Conservation (phyloP, 2,329 filamentous ascomycete species). For the Sclerotinia subarctica region DNA sequence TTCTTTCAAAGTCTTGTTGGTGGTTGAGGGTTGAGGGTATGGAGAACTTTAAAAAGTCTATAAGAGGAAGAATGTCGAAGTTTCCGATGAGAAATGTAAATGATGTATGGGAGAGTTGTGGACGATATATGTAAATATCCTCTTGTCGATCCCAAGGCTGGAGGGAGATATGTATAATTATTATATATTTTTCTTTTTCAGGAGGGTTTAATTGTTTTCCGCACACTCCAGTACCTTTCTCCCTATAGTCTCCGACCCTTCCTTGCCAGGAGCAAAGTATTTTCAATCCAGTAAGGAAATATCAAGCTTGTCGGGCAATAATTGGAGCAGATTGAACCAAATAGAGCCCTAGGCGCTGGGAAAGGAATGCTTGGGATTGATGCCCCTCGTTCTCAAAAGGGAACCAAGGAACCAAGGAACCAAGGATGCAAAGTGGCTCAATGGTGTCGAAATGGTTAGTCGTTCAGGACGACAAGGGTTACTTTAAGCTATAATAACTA, state of each 20-base stretch:
- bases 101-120: constrained; percentile 3
- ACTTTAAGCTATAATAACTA: constrained; percentile 5
- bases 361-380: constrained; percentile 22
- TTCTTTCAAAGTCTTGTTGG: constrained; percentile 1
- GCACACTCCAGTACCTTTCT: constrained; percentile 19
- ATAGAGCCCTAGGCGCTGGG: constrained; percentile 17
- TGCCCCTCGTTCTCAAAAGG: constrained; percentile 20
- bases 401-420: constrained; percentile 3
- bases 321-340: constrained; percentile 17
- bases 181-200: background rate
- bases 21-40: background rate
- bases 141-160: constrained; percentile 5
- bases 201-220: constrained; percentile 19
- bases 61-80: constrained; percentile 18
- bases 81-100: constrained; percentile 11
- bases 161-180: constrained; percentile 18
- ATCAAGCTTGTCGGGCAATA: constrained; percentile 2
- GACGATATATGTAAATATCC: constrained; percentile 12
- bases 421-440: constrained; percentile 21
- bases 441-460: constrained; percentile 5
- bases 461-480: constrained; percentile 16
- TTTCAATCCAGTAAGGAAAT: constrained; percentile 19
- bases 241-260: constrained; percentile 9
- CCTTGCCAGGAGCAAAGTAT: constrained; percentile 20
- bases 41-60: constrained; percentile 12